Percentiles rank a stretch among this genome's conserved stretches.
Conservation (phyloP, 768 basidiomycete species). For the Boletus speciosus region DNA sequence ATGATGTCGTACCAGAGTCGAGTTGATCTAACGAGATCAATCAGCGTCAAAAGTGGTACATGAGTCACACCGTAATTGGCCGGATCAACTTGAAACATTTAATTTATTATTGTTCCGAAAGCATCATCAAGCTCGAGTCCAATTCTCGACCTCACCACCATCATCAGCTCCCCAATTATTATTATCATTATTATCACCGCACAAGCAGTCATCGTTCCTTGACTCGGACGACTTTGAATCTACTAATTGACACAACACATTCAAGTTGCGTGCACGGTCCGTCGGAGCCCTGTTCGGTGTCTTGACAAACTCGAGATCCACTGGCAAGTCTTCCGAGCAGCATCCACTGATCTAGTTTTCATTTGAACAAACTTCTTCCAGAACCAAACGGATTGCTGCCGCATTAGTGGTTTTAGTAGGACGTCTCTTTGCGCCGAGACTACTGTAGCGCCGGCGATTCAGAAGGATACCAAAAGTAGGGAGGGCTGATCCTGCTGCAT, state of each 20-base stretch:
- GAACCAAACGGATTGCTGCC: background rate
- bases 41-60: background rate
- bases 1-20: background rate
- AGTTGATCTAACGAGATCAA: background rate
- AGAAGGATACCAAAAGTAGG: constrained; percentile 6
- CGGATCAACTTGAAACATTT: too few species aligned
- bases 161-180: background rate
- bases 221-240: background rate
- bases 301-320: background rate
- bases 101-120: too few species aligned
- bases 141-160: too few species aligned
- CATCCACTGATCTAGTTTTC: too few species aligned
- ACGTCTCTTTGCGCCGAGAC: background rate
- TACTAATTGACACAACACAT: background rate
- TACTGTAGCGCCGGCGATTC: background rate
- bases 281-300: background rate
- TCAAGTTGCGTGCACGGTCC: too few species aligned
- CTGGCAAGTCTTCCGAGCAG: background rate
- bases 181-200: background rate
- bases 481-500: constrained; percentile 13
- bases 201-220: background rate
- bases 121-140: too few species aligned
- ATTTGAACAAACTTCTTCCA: background rate
- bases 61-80: background rate
- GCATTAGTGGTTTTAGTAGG: background rate